Base-by-base conservation (phyloP, 2,329 filamentous ascomycete genomes). In the Thelonectria olida region DNA sequence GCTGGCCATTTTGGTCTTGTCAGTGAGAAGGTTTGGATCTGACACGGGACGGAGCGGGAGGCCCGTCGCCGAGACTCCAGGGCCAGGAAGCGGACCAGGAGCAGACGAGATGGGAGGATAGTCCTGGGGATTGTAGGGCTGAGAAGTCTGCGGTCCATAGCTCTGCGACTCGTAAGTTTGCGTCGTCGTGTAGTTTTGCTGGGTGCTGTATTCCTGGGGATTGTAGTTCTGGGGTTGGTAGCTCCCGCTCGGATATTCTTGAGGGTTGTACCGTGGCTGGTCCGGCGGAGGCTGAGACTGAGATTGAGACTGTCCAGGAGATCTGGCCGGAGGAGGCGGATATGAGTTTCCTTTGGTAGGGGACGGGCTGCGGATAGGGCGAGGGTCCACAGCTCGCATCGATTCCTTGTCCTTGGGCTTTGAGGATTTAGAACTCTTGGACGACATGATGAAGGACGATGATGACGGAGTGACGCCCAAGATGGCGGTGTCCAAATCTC, bases 311-410 rank as follows among this genome's bases (percentile, higher is more conserved):
- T 62, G 57, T 25, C 42, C 13, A 17, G 42, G 42, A 15, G 42
- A 45, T 8, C 22, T 25, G 22, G 20, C 22, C 7, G 27, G 22
- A 27, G 65, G 59, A n/a, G 68, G 62, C 7, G 63, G 60, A 45
- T 62, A 54, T 23, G 57, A 54, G 28, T 62, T 60, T 15, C 19
- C 54, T 45, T 41, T 57, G 64, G 62, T 19, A 19, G 73, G 70
- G 25, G 71, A 72, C 5, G 64, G 69, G 47, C 60, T 71, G 15
- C 67, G 67, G 7, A 72, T 58, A 7, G 72, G 72, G 41, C 66
- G 72, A 61, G 72, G 72, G 58, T 73, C 70, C 39, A 74, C 44
- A 49, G 68, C 58, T 44, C 64, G 54, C 50, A 74, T 66, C 44
- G 70, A 70, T 58, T 66, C 65, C 55, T 66, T 68, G 55, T 64